Evolutionary conservation across 371 early-diverging fungal species (phyloP), one percentile per base, ranked within the genome.

Genomic region (Homolaphlyctis polyrhiza): DNA sequence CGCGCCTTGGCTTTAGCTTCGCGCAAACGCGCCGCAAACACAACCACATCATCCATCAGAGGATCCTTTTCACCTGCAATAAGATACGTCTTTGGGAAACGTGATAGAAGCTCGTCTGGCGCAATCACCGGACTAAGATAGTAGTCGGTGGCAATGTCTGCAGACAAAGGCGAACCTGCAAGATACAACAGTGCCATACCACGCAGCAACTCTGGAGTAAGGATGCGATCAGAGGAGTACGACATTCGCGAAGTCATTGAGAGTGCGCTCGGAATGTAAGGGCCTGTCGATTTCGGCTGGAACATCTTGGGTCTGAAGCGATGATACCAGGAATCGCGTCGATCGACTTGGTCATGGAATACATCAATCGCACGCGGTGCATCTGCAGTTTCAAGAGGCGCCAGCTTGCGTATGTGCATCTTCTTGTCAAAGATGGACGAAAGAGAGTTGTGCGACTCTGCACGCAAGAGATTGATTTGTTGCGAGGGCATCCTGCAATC

Each of bases 51-150:
- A 71, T 97, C 98, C 0, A 96, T 92, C 28, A 97, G 81, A 0
- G 98, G 98, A 72, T 97, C 98, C 64, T 90, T 91, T 66, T 96
- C 97, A 55, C 98, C 98, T 63, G 91, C 90, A 45, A 96, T 81
- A 68, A 96, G 84, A 68, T 89, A 95, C 0, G 90, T 89, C 23
- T 88, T 87, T 6, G 98, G 97, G 71, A 95, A 96, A 48, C 89
- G 84, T 0, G 92, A 93, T 49, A 97, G 72, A 29, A 96, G 62
- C 36, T 88, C 85, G 62, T 91, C 88, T 0, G 96, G 96, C 0
- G 95, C 93, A n/a, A 89, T 82, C 1, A 92, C 77, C 6, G 98
- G 98, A 11, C 88, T 89, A 18, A 97, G 73, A 13, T 91, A 79
- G 65, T 93, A 94, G 72, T 96, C 91, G 0, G 80, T 78, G 50